phyloP scores from a whole-genome alignment of 192 early-diverging fungal genomes.

The Obelidium mucronatum region DNA sequence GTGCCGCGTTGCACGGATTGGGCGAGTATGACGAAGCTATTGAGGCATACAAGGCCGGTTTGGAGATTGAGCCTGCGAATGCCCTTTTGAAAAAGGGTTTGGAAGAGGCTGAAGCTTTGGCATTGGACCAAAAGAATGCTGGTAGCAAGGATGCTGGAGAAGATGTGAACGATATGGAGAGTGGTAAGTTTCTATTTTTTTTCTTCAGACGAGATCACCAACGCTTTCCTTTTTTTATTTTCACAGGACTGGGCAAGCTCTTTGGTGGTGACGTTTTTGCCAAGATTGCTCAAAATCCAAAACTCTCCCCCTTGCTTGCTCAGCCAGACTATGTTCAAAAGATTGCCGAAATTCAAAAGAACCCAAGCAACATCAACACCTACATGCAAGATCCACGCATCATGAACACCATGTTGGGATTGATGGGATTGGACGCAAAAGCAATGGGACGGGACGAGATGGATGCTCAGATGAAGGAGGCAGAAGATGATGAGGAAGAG shows the following conservation, averaged over 20 bases:
- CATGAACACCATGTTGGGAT: conserved; percentile 74
- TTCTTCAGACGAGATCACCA: neutral
- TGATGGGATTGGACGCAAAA: conserved; percentile 73
- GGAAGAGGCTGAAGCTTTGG: conserved; percentile 73
- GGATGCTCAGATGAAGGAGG: conserved; percentile 1
- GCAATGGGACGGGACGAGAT: conserved; percentile 51
- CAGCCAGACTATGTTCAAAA: conserved; percentile 81
- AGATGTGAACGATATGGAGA: neutral
- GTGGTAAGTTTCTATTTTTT: conserved; percentile 34
- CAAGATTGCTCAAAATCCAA: conserved; percentile 86
- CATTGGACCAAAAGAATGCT: conserved; percentile 51
- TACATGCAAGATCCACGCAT: conserved; percentile 86
- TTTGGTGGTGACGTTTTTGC: conserved; percentile 78
- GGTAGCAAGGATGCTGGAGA: neutral
- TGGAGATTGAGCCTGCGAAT: conserved; percentile 83
- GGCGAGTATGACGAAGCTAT: conserved; percentile 72
- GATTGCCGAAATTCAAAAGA: conserved; percentile 75
- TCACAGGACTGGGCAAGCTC: conserved; percentile 59
- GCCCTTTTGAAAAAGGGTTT: conserved; percentile 77
- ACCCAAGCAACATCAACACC: conserved; percentile 69
- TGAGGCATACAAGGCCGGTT: conserved; percentile 78
- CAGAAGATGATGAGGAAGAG: conserved; percentile 42
- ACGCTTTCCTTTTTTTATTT: too few relatives aligned
- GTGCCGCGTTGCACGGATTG: conserved; percentile 84
- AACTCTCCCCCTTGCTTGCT: conserved; percentile 72